Conservation (phyloP, 1,284 basidiomycete species). For the Pascua sp. region DNA sequence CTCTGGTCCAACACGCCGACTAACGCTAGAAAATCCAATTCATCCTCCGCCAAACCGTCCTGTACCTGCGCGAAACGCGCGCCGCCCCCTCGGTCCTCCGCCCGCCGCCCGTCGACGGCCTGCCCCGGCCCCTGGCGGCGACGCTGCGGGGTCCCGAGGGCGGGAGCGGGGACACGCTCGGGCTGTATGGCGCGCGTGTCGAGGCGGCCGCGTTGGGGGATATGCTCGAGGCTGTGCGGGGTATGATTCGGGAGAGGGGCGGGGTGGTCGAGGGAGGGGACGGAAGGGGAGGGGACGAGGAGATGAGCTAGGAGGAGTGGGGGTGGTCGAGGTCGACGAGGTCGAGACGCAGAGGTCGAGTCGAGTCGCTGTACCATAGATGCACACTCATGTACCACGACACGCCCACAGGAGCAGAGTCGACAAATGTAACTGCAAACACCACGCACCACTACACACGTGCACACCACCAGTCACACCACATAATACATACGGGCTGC, state of each 20-base stretch:
- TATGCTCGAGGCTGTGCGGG: conserved; percentile 22
- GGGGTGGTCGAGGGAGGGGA: not conserved
- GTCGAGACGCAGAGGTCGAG: not conserved
- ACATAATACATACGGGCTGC: too few species aligned
- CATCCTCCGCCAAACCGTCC: conserved; percentile 43
- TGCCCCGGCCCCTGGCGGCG: conserved; percentile 28
- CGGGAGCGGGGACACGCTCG: conserved; percentile 15
- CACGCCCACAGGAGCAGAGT: not conserved
- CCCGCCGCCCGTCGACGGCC: conserved; percentile 26
- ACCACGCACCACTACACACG: too few species aligned
- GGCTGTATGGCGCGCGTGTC: conserved; percentile 38
- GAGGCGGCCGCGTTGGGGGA: conserved; percentile 34
- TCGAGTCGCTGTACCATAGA: not conserved
- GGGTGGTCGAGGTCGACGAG: not conserved
- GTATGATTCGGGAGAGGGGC: not conserved
- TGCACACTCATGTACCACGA: not conserved
- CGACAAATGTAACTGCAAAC: too few species aligned
- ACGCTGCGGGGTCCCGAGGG: conserved; percentile 9
- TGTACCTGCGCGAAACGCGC: conserved; percentile 39
- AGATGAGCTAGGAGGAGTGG: not conserved
- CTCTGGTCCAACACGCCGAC: not conserved
- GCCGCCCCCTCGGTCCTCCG: conserved; percentile 31
- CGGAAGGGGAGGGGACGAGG: conserved; percentile 2
- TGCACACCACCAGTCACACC: too few species aligned
- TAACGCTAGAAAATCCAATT: conserved; percentile 45